A percentile compares a stretch with the other conserved stretches of the same genome.
Conservation (phyloP, 2,329 filamentous ascomycete species). For the Trichoderma harzianum region DNA sequence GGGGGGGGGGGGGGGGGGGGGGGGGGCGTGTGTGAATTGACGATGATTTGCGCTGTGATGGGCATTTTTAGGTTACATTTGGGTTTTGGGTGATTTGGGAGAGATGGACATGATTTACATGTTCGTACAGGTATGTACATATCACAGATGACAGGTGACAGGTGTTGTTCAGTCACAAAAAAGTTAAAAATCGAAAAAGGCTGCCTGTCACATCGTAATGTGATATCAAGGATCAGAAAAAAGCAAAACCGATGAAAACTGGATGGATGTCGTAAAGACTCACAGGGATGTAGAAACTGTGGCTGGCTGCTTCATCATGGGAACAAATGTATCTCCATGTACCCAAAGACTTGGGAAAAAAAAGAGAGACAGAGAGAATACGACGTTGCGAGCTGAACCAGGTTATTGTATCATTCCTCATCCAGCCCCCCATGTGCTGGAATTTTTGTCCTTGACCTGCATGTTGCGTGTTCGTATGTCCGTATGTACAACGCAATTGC, state of each 20-base stretch:
- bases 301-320: background rate
- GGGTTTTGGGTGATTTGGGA: background rate
- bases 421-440: background rate
- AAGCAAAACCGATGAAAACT: background rate
- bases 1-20: background rate
- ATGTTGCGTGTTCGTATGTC: background rate
- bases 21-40: background rate
- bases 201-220: too few relatives aligned
- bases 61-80: background rate
- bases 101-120: background rate
- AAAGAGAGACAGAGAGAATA: background rate
- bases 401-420: background rate
- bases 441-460: background rate
- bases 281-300: background rate
- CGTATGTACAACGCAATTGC: background rate
- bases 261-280: background rate
- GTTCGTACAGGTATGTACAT: background rate
- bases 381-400: background rate
- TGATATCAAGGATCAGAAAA: background rate
- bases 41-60: background rate
- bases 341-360: background rate
- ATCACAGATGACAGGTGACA: background rate
- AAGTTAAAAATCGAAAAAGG: background rate
- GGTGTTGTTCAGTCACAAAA: background rate
- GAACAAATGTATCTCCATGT: background rate